phyloP scores from a whole-genome alignment of 305 asterid genomes.

The Fraxinus ornus region DNA sequence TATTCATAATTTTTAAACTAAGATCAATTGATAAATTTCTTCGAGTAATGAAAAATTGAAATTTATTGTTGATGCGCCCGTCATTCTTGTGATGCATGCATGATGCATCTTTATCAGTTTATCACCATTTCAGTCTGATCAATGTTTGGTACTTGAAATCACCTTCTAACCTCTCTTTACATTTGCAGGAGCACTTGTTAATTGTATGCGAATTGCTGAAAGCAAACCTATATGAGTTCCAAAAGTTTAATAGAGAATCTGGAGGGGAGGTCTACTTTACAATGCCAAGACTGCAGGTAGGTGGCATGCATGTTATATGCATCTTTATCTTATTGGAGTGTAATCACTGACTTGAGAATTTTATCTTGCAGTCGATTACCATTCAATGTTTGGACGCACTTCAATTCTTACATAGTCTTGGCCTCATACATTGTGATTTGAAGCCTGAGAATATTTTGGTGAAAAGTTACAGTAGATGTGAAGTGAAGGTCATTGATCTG shows the following conservation, averaged over 20 bases:
- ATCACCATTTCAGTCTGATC: slow-evolving; percentile 4
- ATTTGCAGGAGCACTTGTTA: slow-evolving; percentile 86
- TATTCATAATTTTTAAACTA: not conserved
- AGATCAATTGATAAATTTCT: not conserved
- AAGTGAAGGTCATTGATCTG: slow-evolving; percentile 96
- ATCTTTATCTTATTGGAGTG: slow-evolving; percentile 7
- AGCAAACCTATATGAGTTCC: slow-evolving; percentile 95
- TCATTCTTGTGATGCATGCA: not conserved
- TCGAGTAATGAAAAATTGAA: not conserved
- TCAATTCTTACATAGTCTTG: slow-evolving; percentile 86
- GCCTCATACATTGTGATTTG: slow-evolving; percentile 98
- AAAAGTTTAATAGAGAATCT: slow-evolving; percentile 94
- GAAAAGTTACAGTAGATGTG: slow-evolving; percentile 99
- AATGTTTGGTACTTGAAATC: slow-evolving; percentile 16
- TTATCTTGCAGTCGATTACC: slow-evolving; percentile 74
- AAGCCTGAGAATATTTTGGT: slow-evolving; percentile 99
- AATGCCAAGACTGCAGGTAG: slow-evolving; percentile 98
- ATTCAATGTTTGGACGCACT: slow-evolving; percentile 98
- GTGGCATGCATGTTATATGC: slow-evolving; percentile 23
- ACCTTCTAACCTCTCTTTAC: slow-evolving; percentile 14
- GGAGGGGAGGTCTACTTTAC: slow-evolving; percentile 99
- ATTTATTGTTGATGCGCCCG: not conserved
- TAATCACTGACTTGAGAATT: slow-evolving; percentile 26
- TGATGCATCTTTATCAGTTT: not conserved
- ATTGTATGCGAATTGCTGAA: slow-evolving; percentile 95